These are phyloP conservation scores for Trametes cingulata DNA, from an alignment of 768 basidiomycete genomes.

Conservation along the genomic window DNA sequence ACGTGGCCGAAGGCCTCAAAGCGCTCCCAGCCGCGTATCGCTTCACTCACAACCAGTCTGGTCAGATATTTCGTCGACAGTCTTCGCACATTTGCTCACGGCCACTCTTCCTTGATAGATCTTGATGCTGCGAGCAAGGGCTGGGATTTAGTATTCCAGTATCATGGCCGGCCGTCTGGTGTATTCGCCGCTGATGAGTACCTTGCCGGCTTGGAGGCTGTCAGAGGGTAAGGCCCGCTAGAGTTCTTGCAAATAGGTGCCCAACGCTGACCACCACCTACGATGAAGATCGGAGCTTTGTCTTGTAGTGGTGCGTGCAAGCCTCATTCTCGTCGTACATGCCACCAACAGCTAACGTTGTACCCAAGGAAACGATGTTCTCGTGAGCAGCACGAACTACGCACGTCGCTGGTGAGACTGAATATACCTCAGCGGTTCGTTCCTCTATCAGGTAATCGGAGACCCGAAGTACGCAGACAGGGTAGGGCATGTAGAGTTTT, in stretches of 20 bases:
- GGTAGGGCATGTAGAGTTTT: constrained; percentile 32
- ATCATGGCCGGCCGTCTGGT: constrained; percentile 57
- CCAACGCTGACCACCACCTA: not conserved
- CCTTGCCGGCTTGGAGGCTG: constrained; percentile 54
- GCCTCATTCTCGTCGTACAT: not conserved
- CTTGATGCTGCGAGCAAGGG: constrained; percentile 50
- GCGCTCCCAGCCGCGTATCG: constrained; percentile 54
- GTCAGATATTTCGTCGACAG: constrained; percentile 28
- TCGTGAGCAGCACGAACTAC: constrained; percentile 39
- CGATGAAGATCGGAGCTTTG: constrained; percentile 50
- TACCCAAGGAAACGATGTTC: constrained; percentile 55
- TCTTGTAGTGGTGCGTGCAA: constrained; percentile 46
- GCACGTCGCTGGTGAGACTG: not conserved
- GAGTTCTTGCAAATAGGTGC: not conserved
- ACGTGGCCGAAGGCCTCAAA: constrained; percentile 59
- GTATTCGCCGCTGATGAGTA: constrained; percentile 62
- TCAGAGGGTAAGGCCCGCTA: constrained; percentile 53
- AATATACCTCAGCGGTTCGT: constrained; percentile 43
- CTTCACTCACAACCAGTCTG: constrained; percentile 58
- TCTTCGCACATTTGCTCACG: too few species aligned
- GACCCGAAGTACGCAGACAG: constrained; percentile 53
- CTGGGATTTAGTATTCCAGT: constrained; percentile 59
- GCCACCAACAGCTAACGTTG: not conserved
- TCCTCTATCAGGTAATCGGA: constrained; percentile 55
- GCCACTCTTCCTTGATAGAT: constrained; percentile 33